phyloP scores from a whole-genome alignment of 2,329 filamentous ascomycete genomes.

The Fusarium sp. region DNA sequence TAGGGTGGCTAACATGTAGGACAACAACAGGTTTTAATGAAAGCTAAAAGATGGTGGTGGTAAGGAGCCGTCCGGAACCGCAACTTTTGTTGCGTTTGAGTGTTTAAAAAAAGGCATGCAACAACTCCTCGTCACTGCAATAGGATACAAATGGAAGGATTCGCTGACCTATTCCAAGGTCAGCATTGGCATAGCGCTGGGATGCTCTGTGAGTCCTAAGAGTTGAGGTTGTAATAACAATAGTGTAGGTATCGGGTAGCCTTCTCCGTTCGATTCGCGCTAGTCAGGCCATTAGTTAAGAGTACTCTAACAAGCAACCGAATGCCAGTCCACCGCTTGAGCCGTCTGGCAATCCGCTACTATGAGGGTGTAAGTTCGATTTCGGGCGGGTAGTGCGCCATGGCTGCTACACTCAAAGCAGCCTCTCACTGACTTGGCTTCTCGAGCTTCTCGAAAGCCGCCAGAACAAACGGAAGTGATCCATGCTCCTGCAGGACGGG shows the following conservation, averaged over 20 bases:
- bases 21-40: constrained; percentile 11
- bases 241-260: constrained; percentile 12
- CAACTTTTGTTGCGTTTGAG: constrained; percentile 27
- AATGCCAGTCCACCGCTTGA: constrained; percentile 4
- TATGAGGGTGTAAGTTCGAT: constrained; percentile 21
- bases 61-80: constrained; percentile 42
- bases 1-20: constrained; percentile 21
- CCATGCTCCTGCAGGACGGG: constrained; percentile 46
- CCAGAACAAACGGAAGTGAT: constrained; percentile 45
- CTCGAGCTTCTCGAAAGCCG: constrained; percentile 48
- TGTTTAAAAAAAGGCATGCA: constrained; percentile 3
- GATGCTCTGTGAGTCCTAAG: not conserved
- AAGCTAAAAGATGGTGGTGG: constrained; percentile 9
- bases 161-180: not conserved
- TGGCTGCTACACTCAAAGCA: constrained; percentile 6
- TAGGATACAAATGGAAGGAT: not conserved
- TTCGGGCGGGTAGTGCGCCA: constrained; percentile 25
- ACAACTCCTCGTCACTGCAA: constrained; percentile 1
- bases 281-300: constrained; percentile 13
- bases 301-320: constrained; percentile 5
- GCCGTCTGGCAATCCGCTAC: constrained; percentile 8
- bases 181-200: not conserved
- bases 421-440: constrained; percentile 10
- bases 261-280: constrained; percentile 5
- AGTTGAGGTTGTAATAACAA: constrained; percentile 28